Base-by-base conservation (phyloP, 768 basidiomycete genomes). In the Suillus americanus region DNA sequence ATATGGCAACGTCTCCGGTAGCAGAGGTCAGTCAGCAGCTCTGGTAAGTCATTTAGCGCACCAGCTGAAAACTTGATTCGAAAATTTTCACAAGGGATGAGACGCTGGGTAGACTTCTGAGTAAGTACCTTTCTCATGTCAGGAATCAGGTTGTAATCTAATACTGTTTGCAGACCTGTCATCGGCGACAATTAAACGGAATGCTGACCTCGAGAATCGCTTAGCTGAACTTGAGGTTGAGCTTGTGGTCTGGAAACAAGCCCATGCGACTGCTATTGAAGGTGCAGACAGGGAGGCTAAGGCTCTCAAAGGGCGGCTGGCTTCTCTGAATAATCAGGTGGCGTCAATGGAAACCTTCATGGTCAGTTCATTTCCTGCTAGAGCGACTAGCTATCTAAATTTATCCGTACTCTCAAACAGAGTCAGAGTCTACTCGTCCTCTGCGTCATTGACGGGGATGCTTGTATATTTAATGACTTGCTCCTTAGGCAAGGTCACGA, bases 371-470 rank as follows among this genome's bases (percentile, higher is more conserved):
- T 43, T 59, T 41, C 35, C 38, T 25, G 10, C 48, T 18, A n/a
- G n/a, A n/a, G n/a, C n/a, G n/a, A n/a, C n/a, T n/a, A 33, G 8
- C 30, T 20, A 10, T 41, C 45, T 18, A 6, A 23, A 12, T 50
- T 40, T 5, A 50, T 62, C 55, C 63, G 67, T 48, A 35, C 4
- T 65, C 38, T 48, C 50, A 56, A 23, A 60, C 75, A 90, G 87
- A 84, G 80, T 68, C 86, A 87, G 75, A 82, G 84, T 67, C 84
- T 89, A 50, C 83, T 92, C 69, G 87, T 92, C 65, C 82, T 91
- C 68, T 90, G 90, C 71, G 83, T 89, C 67, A 82, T 93, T 70
- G 89, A 92, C 69, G 91, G 89, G 45, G 86, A 91, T 72, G 84
- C 85, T 56, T 85, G 86, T 67, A 77, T 91, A 68, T 92, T 93